Evolutionary conservation across 2,329 filamentous ascomycete genomes (phyloP), one percentile per base, ranked within the genome.

Genomic region (Claviceps purpurea): DNA sequence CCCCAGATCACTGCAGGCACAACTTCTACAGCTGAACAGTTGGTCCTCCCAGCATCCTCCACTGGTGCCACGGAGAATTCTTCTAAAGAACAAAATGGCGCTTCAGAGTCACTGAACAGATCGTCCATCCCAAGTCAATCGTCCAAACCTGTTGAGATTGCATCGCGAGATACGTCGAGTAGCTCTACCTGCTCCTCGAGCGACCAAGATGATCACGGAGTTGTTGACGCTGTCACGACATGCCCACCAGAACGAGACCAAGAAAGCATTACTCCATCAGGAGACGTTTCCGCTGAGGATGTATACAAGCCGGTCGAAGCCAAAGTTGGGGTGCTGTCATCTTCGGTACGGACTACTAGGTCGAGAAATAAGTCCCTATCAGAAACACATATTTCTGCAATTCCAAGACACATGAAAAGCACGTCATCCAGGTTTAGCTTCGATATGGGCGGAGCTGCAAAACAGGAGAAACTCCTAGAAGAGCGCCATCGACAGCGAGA

Each of bases 341-440:
- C 57, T 18, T 68, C 66, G 5, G 54, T 54, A 14, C 59, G 58
- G 2, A 66, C 65, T 3, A 67, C 64, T 1, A 67, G 71, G 67
- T 78, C 79, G 1, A 72, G 76, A 40, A 76, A 78, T 51, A 62
- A 73, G 3, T 82, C 77, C n/a, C 54, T 73, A 1, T 75, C 76
- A 0, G 72, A 71, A 4, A 62, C 70, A 2, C 76, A 74, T 6
- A 62, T 71, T 2, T 77, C 75, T 6, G 72, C 75, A 1, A 55
- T 83, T 38, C 81, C 80, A 2, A 77, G 70, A 54, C 80, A 84
- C 56, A 84, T 84, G 80, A 84, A 83, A 66, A 89, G 85, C 63
- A 87, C 83, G 11, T 87, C 86, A 0, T 89, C 85, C 0, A 74
- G 87, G 14, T 90, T 91, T 62, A 90, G 86, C 60, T 91, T 91